Evolutionary conservation across 2,329 filamentous ascomycete species (phyloP), one percentile per base, ranked within the genome.

Genomic region (Mycosphaerella arachidis): DNA sequence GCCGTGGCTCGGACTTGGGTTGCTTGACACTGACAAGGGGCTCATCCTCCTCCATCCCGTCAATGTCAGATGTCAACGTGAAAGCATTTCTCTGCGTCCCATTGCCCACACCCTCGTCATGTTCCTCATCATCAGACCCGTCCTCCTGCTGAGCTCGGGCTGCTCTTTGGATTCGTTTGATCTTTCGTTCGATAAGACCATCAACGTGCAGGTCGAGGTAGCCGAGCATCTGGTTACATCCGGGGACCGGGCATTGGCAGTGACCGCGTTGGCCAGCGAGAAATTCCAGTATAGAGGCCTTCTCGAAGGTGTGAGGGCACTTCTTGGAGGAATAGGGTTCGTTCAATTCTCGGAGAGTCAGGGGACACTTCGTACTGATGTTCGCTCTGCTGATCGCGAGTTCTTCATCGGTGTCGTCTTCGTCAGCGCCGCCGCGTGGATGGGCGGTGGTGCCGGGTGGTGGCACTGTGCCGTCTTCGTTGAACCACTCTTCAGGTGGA

Each of bases 271-370:
- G 55, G 3, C 71, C 57, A 40, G 79, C 79, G 71, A 78, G 86
- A 16, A 52, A 52, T 48, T 84, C 81, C 27, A 83, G 59, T 43
- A 92, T 86, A 0, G 84, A 84, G 1, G 72, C 69, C 72, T 84
- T 87, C 70, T 92, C 87, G 70, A 90, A 92, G 0, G 83, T 86
- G 72, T 92, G 89, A 57, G 83, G 85, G 77, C 89, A 92, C 64
- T 84, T 83, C 13, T 71, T 76, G 67, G 84, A 89, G 57, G 83
- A 89, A 68, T 84, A 85, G 0, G 89, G 89, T 55, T 90, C 81
- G 46, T 78, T 76, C 77, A 91, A 86, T 48, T 82, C 77, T 55
- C 78, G 78, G 64, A 91, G 77, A 0, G 88, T 88, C 20, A 92
- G 72, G 0, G 88, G 88, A 68, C 89, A 92, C 67, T 84, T 86